phyloP scores from a whole-genome alignment of 106 monocot genomes.

The Dendrobium catenatum region DNA sequence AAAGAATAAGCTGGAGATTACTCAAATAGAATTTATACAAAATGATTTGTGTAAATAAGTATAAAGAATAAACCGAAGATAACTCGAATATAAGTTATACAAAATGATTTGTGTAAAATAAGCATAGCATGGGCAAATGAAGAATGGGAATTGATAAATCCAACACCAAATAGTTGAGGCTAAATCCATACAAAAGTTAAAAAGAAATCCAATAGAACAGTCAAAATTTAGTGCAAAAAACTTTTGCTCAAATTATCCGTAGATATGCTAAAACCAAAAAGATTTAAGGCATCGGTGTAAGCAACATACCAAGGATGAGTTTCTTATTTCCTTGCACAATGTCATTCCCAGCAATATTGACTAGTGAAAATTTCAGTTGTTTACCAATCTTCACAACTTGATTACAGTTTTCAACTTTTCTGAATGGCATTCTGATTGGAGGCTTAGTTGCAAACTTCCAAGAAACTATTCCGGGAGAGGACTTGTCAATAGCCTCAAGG shows the following conservation, averaged over 20 bases:
- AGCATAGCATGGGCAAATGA: background rate
- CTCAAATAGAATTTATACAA: too few species aligned
- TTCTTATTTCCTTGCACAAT: conserved; percentile 95
- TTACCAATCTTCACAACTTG: conserved; percentile 85
- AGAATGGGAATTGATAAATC: background rate
- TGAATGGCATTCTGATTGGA: conserved; percentile 92
- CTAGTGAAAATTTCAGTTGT: conserved; percentile 81
- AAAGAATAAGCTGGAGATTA: too few species aligned
- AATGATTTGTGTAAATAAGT: background rate
- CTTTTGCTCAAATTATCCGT: background rate
- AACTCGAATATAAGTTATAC: too few species aligned
- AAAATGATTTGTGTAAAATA: background rate
- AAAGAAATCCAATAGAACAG: background rate
- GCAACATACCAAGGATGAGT: conserved; percentile 62
- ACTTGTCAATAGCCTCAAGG: conserved; percentile 75
- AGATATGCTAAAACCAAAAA: background rate
- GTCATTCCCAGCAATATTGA: conserved; percentile 91
- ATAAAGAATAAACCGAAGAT: too few species aligned
- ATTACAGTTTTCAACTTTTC: conserved; percentile 90
- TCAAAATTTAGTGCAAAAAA: background rate
- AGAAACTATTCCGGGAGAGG: conserved; percentile 66
- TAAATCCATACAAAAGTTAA: background rate
- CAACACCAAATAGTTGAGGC: background rate
- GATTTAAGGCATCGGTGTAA: background rate
- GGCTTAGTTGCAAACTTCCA: conserved; percentile 80